A percentile compares a stretch with the other conserved stretches of the same genome.
These are phyloP conservation scores for Haplographium delicatum DNA, from an alignment of 495 filamentous ascomycete species.

Conservation along the genomic window DNA sequence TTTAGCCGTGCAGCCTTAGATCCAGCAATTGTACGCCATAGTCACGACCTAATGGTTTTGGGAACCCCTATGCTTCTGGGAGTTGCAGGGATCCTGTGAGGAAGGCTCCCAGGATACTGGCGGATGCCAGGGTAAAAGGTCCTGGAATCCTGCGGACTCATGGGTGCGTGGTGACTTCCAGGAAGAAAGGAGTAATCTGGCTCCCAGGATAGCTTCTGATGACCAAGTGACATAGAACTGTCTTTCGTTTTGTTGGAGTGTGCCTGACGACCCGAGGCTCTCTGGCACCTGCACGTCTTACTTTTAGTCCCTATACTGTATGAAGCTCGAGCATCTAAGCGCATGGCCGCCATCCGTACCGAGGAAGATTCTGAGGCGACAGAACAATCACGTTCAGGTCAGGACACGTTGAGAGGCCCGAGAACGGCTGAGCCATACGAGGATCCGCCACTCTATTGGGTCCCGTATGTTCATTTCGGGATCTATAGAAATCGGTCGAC, in stretches of 20 bases:
- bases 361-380: neutral
- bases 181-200: slow-evolving; percentile 9
- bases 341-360: no score
- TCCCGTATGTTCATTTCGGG: neutral
- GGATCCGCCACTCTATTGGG: neutral
- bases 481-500: neutral
- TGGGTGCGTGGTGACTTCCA: slow-evolving; percentile 2
- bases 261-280: no score
- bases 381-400: neutral
- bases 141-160: slow-evolving; percentile 4
- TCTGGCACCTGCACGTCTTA: no score
- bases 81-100: slow-evolving; percentile 5
- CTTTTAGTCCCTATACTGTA: no score
- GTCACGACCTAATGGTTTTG: slow-evolving; percentile 3
- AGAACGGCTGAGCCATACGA: neutral
- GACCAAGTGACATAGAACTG: no score
- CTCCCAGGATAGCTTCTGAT: neutral
- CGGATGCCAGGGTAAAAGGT: slow-evolving; percentile 4
- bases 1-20: no score
- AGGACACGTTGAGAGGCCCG: neutral
- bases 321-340: no score
- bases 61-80: slow-evolving; percentile 3
- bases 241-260: no score
- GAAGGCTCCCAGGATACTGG: slow-evolving; percentile 2
- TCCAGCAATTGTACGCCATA: no score